Evolutionary conservation across 177 flowering plant species (phyloP), one percentile per base, ranked within the genome.

Genomic region (Vitis hybrid): DNA sequence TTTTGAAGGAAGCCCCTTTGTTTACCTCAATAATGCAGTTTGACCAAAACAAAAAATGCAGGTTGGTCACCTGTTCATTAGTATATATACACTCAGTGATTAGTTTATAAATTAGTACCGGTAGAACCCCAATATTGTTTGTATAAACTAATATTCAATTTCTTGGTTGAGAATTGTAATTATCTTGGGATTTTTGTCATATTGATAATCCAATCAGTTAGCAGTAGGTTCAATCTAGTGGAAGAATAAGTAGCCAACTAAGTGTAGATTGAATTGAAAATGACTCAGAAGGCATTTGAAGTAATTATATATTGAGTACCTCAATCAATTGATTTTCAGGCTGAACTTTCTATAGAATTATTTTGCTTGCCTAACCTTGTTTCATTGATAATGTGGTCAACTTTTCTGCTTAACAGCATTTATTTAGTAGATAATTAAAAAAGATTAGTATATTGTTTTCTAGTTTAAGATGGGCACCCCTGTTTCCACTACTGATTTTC

Each of bases 11-110:
- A 14, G 6, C 39, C 39, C 3, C 10, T 48, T 68, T 31, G 22
- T 56, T 50, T 20, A 10, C 16, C 60, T 39, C 64, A 33, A 39
- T 55, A 26, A 22, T 6, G 5, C n/a, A 51, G 58, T 33, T 73
- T 71, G 56, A 56, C 48, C 31, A 9, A 5, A 10, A 66, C 58
- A 59, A 51, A 19, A 53, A 50, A 15, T 66, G 53, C 61, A 20
- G 55, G 62, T 39, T 33, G 70, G 64, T 66, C 51, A 72, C 52
- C 66, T 66, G 65, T 65, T 64, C 69, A 71, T 13, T 71, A 29
- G 51, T 50, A 59, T 50, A 68, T 15, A 59, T 59, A 29, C 62
- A 26, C 39, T 59, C 16, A 2, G 56, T 53, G 15, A 53, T 53
- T 6, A 53, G 15, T 53, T 13, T 53, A 53, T 15, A 53, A 22